These are phyloP conservation scores for Seminavis robusta DNA, from an alignment of 108 stramenopile species.

Conservation along the genomic window DNA sequence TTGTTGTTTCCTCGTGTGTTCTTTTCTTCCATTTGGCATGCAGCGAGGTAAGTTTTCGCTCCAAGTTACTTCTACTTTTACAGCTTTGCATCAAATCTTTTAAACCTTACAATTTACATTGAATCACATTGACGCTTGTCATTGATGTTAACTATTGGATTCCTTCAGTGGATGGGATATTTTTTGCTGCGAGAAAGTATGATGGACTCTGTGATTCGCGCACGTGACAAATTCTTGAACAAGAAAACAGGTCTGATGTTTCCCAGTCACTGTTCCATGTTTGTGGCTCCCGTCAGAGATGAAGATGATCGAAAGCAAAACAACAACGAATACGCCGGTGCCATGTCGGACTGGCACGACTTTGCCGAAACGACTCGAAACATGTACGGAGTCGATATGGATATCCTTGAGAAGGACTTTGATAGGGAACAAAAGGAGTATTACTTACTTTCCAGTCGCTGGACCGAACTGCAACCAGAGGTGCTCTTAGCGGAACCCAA, in stretches of 20 bases:
- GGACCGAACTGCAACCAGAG: conserved; percentile 87
- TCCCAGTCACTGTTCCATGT: conserved; percentile 95
- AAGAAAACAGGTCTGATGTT: conserved; percentile 91
- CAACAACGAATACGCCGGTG: conserved; percentile 72
- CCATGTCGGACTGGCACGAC: conserved; percentile 92
- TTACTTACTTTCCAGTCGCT: conserved; percentile 86
- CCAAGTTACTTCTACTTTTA: no score
- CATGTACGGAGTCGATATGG: conserved; percentile 92
- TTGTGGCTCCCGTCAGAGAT: conserved; percentile 84
- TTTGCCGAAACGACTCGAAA: conserved; percentile 81
- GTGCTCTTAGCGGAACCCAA: conserved; percentile 79
- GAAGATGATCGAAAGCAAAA: conserved; percentile 86
- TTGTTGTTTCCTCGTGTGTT: no score
- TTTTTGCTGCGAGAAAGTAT: conserved; percentile 95
- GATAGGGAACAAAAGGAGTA: conserved; percentile 95
- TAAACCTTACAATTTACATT: no score
- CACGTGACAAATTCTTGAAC: conserved; percentile 90
- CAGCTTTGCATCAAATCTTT: no score
- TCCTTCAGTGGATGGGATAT: conserved; percentile 99
- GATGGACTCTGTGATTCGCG: conserved; percentile 93
- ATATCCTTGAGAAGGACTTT: conserved; percentile 74
- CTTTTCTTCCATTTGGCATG: no score
- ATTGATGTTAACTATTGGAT: no score
- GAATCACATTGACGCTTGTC: no score
- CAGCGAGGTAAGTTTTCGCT: no score